Conservation (phyloP, 192 early-diverging fungal genomes). For the Entomortierella chlamydospora region DNA sequence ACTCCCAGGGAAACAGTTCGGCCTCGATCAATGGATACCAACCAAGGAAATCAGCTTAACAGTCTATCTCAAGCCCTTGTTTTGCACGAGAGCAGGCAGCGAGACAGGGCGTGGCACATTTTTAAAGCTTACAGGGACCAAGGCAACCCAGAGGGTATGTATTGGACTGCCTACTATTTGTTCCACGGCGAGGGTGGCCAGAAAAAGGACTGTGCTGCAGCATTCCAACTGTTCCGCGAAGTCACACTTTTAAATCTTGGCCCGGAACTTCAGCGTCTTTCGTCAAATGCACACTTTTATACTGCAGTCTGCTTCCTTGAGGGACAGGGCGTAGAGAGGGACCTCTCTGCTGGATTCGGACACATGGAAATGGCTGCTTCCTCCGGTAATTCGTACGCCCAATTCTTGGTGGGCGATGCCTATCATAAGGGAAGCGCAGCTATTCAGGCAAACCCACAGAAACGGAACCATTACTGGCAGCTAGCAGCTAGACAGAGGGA, state of each 20-base stretch:
- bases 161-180: constrained; percentile 46
- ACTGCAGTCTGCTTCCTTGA: constrained; percentile 44
- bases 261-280: constrained; percentile 4
- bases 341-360: constrained; percentile 27
- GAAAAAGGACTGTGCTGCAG: constrained; percentile 4
- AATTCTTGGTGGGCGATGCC: constrained; percentile 48
- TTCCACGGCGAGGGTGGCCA: constrained; percentile 51
- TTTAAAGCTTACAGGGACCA: constrained; percentile 36
- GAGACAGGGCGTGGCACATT: constrained; percentile 39
- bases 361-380: constrained; percentile 53
- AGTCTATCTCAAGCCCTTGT: constrained; percentile 28
- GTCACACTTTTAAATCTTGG: constrained; percentile 33
- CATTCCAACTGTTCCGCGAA: constrained; percentile 29
- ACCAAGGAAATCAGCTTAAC: neutral
- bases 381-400: constrained; percentile 40
- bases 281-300: constrained; percentile 46
- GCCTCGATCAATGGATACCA: constrained; percentile 11
- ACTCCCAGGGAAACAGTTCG: neutral
- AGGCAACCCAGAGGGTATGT: constrained; percentile 41
- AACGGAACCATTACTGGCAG: constrained; percentile 48
- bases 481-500: constrained; percentile 40
- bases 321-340: constrained; percentile 30
- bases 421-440: constrained; percentile 43
- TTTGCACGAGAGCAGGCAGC: constrained; percentile 28
- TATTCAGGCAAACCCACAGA: constrained; percentile 31